Percentiles rank a stretch among this genome's conserved stretches.
Evolutionary conservation across 495 filamentous ascomycete species (phyloP).

Genomic region (Wilcoxina mikolae): DNA sequence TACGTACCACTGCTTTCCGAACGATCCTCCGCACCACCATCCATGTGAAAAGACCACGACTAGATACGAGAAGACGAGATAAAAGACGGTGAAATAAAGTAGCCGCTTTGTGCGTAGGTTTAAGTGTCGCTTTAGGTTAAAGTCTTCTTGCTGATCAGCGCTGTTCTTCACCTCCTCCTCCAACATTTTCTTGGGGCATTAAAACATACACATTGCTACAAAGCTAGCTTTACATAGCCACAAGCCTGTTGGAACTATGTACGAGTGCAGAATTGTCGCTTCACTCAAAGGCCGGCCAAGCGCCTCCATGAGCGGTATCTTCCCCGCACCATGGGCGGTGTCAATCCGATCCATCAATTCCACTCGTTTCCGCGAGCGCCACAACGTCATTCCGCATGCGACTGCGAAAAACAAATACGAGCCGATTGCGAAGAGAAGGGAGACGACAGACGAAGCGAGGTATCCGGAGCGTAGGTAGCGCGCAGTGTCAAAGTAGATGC

Average conservation of each 20-base stretch:
- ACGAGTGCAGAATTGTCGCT: conserved; percentile 4
- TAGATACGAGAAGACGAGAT: conserved; percentile 1
- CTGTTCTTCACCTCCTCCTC: not conserved
- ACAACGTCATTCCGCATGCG: not conserved
- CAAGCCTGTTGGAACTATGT: conserved; percentile 4
- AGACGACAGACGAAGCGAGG: not conserved
- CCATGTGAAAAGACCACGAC: conserved; percentile 1
- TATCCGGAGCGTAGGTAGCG: not conserved
- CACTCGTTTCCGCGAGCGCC: not conserved
- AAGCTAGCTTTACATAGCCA: conserved; percentile 8
- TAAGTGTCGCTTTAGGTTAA: conserved; percentile 2
- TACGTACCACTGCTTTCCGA: conserved; percentile 1
- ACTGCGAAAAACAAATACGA: conserved; percentile 1
- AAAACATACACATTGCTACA: conserved; percentile 9
- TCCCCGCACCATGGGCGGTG: not conserved
- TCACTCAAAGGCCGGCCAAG: not conserved
- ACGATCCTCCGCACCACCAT: not conserved
- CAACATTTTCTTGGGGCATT: not conserved
- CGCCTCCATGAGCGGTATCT: not conserved
- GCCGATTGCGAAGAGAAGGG: not conserved
- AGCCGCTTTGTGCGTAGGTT: not conserved
- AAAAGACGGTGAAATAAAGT: not conserved
- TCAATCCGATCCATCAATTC: not conserved
- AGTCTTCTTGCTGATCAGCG: conserved; percentile 3
- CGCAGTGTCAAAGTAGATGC: conserved; percentile 2